Percentiles rank a stretch among this genome's conserved stretches.
Conservation (phyloP, 768 basidiomycete species). For the Dacryopinax spathularia region DNA sequence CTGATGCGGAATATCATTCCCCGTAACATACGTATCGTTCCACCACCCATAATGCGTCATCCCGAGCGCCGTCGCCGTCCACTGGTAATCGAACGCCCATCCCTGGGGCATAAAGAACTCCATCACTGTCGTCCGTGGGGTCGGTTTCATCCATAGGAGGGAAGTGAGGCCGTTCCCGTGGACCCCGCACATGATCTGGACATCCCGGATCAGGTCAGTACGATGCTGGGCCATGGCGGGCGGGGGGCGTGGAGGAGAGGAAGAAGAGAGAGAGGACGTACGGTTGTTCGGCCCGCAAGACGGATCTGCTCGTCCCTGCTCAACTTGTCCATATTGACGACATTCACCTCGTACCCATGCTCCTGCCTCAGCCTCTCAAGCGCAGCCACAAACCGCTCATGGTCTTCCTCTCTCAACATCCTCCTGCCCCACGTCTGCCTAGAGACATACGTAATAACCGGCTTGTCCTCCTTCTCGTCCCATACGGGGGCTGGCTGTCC, state of each 20-base stretch:
- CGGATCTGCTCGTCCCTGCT: slow-evolving; percentile 64
- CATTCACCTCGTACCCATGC: slow-evolving; percentile 75
- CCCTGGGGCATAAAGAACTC: slow-evolving; percentile 81
- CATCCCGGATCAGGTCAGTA: not conserved
- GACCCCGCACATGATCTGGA: slow-evolving; percentile 83
- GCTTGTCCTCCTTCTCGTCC: slow-evolving; percentile 29
- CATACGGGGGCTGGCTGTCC: slow-evolving; percentile 9
- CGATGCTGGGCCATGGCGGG: no score
- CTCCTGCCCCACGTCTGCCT: slow-evolving; percentile 79
- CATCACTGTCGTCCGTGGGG: slow-evolving; percentile 69
- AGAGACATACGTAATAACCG: slow-evolving; percentile 86
- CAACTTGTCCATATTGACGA: slow-evolving; percentile 73
- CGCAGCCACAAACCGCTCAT: slow-evolving; percentile 63
- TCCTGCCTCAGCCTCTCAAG: slow-evolving; percentile 51
- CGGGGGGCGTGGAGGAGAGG: no score
- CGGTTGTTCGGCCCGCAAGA: slow-evolving; percentile 73
- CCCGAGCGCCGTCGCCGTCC: slow-evolving; percentile 63
- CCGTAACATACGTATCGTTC: not conserved
- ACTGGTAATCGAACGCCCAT: slow-evolving; percentile 78
- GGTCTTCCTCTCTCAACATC: slow-evolving; percentile 61
- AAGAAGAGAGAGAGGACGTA: slow-evolving; percentile 25
- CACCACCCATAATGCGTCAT: slow-evolving; percentile 35
- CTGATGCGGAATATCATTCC: not conserved
- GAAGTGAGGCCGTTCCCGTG: slow-evolving; percentile 86
- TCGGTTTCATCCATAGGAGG: slow-evolving; percentile 84